phyloP scores from a whole-genome alignment of 2,329 filamentous ascomycete species.

The Aciculosporium take region DNA sequence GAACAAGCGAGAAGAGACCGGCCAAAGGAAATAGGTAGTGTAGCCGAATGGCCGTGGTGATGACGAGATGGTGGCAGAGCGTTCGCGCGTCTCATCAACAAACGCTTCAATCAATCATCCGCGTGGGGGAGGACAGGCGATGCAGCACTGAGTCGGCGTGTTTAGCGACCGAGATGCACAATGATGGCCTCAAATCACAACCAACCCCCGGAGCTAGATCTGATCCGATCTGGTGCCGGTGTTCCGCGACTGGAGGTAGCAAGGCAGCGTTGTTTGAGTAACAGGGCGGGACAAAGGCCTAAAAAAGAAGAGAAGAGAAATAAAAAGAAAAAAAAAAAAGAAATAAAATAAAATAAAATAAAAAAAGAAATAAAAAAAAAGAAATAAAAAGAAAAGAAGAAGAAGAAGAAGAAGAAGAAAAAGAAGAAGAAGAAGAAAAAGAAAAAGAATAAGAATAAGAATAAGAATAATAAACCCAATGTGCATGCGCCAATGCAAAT shows the following conservation, averaged over 20 bases:
- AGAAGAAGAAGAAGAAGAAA: too few species aligned
- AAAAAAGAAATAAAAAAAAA: too few species aligned
- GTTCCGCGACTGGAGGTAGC: background rate
- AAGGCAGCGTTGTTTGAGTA: background rate
- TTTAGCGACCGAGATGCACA: conserved; percentile 1
- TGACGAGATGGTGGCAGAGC: background rate
- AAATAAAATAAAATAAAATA: too few species aligned
- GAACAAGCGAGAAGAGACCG: background rate
- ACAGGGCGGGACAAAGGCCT: background rate
- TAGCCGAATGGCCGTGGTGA: too few species aligned
- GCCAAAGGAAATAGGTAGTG: too few species aligned
- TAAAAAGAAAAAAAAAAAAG: too few species aligned
- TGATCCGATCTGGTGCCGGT: background rate
- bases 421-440: too few species aligned
- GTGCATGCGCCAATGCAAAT: background rate
- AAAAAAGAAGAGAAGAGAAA: too few species aligned
- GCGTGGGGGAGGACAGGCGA: background rate
- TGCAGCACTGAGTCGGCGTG: conserved; percentile 1
- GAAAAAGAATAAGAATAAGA: too few species aligned
- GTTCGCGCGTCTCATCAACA: conserved; percentile 1
- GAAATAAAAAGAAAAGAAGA: too few species aligned
- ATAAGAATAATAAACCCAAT: too few species aligned
- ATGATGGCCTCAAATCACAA: conserved; percentile 3
- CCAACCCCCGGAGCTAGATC: conserved; percentile 2
- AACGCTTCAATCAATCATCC: background rate